Conservation (phyloP, 2,329 filamentous ascomycete species). For the Cadophora luteo-olivacea region DNA sequence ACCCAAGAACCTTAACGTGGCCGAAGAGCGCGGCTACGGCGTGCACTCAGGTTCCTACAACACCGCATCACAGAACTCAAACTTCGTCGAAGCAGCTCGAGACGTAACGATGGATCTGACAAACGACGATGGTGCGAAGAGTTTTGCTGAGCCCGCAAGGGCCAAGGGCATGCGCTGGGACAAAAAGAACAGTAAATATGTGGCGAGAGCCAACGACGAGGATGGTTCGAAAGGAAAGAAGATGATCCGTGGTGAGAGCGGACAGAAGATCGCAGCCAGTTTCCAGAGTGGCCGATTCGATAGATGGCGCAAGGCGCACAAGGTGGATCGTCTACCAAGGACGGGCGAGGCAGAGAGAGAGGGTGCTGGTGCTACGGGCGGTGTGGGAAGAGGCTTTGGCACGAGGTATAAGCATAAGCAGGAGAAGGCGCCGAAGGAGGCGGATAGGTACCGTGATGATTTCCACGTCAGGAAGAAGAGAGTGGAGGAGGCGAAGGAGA, state of each 20-base stretch:
- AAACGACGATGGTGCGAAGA: slow-evolving; percentile 83
- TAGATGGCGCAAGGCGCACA: slow-evolving; percentile 86
- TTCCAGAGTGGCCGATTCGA: slow-evolving; percentile 96
- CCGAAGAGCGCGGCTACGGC: slow-evolving; percentile 91
- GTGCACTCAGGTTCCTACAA: slow-evolving; percentile 78
- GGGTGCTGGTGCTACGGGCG: slow-evolving; percentile 42
- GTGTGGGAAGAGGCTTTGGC: slow-evolving; percentile 49
- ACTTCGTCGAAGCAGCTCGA: slow-evolving; percentile 88
- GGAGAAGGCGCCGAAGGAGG: slow-evolving; percentile 88
- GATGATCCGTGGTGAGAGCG: slow-evolving; percentile 87
- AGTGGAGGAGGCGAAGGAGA: slow-evolving; percentile 85
- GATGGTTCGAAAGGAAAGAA: slow-evolving; percentile 79
- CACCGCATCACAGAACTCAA: slow-evolving; percentile 59
- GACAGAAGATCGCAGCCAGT: slow-evolving; percentile 92
- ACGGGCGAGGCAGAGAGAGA: slow-evolving; percentile 80
- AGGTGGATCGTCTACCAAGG: slow-evolving; percentile 76
- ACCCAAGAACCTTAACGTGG: slow-evolving; percentile 78
- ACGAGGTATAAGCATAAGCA: slow-evolving; percentile 84
- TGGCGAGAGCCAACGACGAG: slow-evolving; percentile 88
- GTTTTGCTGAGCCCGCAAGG: slow-evolving; percentile 78
- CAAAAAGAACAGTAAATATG: slow-evolving; percentile 95
- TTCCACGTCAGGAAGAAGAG: slow-evolving; percentile 91
- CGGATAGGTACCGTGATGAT: slow-evolving; percentile 91
- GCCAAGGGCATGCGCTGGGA: slow-evolving; percentile 88
- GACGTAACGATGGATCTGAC: slow-evolving; percentile 89